Evolutionary conservation across 2,329 filamentous ascomycete species (phyloP), one percentile per base, ranked within the genome.

Genomic region (Aspergillus sp.): DNA sequence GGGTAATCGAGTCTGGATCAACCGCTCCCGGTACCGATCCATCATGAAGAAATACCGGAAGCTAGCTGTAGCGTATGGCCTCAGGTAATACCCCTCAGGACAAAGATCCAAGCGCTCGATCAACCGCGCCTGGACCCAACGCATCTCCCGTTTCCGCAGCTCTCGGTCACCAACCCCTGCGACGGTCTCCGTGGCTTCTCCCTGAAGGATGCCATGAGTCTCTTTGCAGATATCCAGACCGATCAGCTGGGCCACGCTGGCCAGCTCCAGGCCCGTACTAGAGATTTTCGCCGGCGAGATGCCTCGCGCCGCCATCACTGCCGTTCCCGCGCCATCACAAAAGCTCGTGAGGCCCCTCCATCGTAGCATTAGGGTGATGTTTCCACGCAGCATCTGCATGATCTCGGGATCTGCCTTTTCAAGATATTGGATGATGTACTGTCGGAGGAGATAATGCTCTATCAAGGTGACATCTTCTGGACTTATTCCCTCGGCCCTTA

Each of bases 181-280:
- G 14, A 44, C 41, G 17, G 17, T 19, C 14, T 42, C 47, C 8
- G 47, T 49, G 3, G 11, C 3, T 8, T 49, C 38, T 3, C 38
- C 22, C 10, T 32, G 5, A 4, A 49, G n/a, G 8, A 49, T 43
- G 13, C 47, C 47, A 0, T 32, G 4, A 11, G 38, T n/a, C 38
- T 49, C 47, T 22, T 49, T 49, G 7, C 22, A 24, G 13, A 49
- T 43, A 30, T 49, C 47, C 36, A 49, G 24, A 4, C 36, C 42
- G 11, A 43, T 22, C n/a, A 13, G n/a, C 16, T 42, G 16, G 26
- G 17, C 22, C 7, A 49, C 43, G 26, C 13, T 30, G 14, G 47
- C 47, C 47, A 44, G 32, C 3, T 49, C 47, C 13, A 49, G 7
- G 4, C 24, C 24, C 10, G 16, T 10, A 17, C 44, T 40, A 6